A percentile compares a stretch with the other conserved stretches of the same genome.
Conservation (phyloP, 2,329 filamentous ascomycete genomes). For the Sarocladium strictum region DNA sequence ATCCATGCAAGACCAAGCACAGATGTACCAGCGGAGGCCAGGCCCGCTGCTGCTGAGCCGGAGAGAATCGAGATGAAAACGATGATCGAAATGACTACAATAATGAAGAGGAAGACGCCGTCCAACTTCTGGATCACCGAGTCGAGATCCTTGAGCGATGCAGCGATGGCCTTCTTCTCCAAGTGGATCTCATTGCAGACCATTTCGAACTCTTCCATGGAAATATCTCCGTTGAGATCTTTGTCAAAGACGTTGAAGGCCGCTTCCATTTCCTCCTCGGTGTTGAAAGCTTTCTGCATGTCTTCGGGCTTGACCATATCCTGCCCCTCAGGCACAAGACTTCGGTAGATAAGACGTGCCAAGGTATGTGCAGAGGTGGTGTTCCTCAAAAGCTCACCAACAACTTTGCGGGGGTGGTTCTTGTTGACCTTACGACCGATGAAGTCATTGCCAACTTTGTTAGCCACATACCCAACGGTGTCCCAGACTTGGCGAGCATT, state of each 20-base stretch:
- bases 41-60: constrained; percentile 78
- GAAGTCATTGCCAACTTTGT: constrained; percentile 83
- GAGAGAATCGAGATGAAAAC: constrained; percentile 89
- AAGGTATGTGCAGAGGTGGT: constrained; percentile 74
- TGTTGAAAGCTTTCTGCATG: constrained; percentile 70
- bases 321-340: constrained; percentile 67
- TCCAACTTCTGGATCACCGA: constrained; percentile 89
- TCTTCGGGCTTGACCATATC: constrained; percentile 77
- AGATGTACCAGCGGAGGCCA: constrained; percentile 83
- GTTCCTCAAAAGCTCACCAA: constrained; percentile 68
- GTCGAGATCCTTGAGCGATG: constrained; percentile 89
- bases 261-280: constrained; percentile 78
- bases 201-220: constrained; percentile 87
- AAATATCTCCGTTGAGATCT: constrained; percentile 94
- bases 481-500: constrained; percentile 70
- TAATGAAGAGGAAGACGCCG: constrained; percentile 82
- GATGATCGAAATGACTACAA: constrained; percentile 71
- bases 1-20: constrained; percentile 91
- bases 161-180: constrained; percentile 91
- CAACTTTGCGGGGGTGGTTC: constrained; percentile 78
- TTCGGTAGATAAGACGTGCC: constrained; percentile 82
- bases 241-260: constrained; percentile 93
- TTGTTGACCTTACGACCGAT: constrained; percentile 66
- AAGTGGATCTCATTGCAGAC: constrained; percentile 92
- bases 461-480: constrained; percentile 80